Base-by-base conservation (phyloP, 2,329 filamentous ascomycete species). In the Bipolaris gigantea region DNA sequence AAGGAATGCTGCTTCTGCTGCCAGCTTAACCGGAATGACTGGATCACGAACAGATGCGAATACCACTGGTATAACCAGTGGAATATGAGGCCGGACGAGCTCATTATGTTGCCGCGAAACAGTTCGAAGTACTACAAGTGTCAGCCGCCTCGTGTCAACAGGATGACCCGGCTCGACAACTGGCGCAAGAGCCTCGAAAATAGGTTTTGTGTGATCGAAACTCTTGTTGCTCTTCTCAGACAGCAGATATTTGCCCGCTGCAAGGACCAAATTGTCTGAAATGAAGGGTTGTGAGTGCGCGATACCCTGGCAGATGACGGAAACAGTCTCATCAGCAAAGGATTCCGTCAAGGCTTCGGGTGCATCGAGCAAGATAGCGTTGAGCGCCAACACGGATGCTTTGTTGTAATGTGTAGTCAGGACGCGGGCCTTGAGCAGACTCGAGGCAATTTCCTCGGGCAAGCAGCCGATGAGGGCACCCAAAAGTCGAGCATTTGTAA, bases 21-120 rank as follows among this genome's bases (percentile, higher is more conserved):
- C 89, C 25, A 99, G 82, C 76, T 99, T 99, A 70, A 99, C 88
- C 0, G 95, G 95, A 59, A 99, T 97, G 5, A 97, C 87, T 9
- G 86, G 81, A 73, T 99, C 94, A 54, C 95, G 86, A 25, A 99
- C 94, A 48, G 89, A 89, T 38, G 89, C 86, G 73, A 99, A 99
- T 40, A 97, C 83, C 1, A 92, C 86, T 1, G 88, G 87, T 1
- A 90, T 88, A n/a, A 99, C 83, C 2, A 91, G 77, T 9, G 86
- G 78, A 43, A 97, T 81, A 71, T 97, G 92, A 13, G 92, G 90
- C 25, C 90, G 86, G 34, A 93, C 84, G 66, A 94, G 79, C 47
- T 94, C 90, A 69, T 89, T 87, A 71, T 94, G 85, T 40, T 87
- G 81, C 52, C 94, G 87, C 56, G 88, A 88, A 36, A 95, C 80